Base-by-base conservation (phyloP, 257 asterid species). In the Jasminum sambac region DNA sequence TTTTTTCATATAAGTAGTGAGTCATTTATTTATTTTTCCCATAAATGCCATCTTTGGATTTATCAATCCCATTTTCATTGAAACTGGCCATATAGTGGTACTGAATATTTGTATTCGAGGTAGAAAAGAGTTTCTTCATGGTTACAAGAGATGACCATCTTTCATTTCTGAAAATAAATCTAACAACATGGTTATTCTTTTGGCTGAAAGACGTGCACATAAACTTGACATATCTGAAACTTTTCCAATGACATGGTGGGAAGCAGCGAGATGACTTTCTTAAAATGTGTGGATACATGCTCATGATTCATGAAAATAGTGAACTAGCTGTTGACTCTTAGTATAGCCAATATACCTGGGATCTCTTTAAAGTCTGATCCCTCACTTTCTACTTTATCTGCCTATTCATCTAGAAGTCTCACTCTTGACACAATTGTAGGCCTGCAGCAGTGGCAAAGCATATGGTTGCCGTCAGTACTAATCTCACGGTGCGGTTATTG, bases 391-490 rank as follows among this genome's bases (percentile, higher is more conserved):
- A 39, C 37, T 6, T 11, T 39, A 14, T 50, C 68, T 37, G 65
- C 61, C 23, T 71, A 21, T 59, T 66, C 26, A 16, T 68, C 36
- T 40, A 44, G 11, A 23, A 41, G 38, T 70, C 65, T 67, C 77
- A 80, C 72, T 72, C 41, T 74, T 7, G 13, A 24, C 69, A 34
- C 74, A 37, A 66, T 70, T 79, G 17, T 77, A 91, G 99, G 82
- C 95, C 96, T 26, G 78, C 84, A 83, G 99, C 99, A n/a, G 99
- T 95, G 60, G 86, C 99, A 16, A 95, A 91, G 85, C 99, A 95
- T 83, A 95, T 95, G 99, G 97, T 95, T 73, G 98, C 99, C 77
- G 97, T 95, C 79, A 95, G 99, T 84, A 94, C 99, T 77, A 95
- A 95, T 83, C 88, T 95, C 75, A 78, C 83, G 76, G 99, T 94